Percentiles rank a stretch among this genome's conserved stretches.
These are phyloP conservation scores for Penicillium sp. DNA, from an alignment of 2,329 filamentous ascomycete species.

Conservation along the genomic window DNA sequence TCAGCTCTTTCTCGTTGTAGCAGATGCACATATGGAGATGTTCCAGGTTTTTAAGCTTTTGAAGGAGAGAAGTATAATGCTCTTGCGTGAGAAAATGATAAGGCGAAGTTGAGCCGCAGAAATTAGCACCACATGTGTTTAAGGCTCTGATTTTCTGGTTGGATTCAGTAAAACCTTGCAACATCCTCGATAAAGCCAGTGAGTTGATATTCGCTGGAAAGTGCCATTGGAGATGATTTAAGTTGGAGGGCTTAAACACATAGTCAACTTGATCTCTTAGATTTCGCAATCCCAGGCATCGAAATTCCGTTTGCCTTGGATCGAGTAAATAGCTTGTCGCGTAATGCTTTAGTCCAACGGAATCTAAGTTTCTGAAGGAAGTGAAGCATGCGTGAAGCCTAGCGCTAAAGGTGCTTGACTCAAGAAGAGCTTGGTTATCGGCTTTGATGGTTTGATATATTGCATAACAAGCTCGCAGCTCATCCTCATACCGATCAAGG, in stretches of 20 bases:
- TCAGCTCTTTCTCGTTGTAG: not conserved
- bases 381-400: not conserved
- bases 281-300: not conserved
- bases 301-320: not conserved
- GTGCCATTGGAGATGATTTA: not conserved
- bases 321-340: not conserved
- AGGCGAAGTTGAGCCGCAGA: not conserved
- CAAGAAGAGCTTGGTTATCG: not conserved
- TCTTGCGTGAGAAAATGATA: not conserved
- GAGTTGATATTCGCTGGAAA: not conserved
- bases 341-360: not conserved
- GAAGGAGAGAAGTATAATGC: not conserved
- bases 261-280: not conserved
- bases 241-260: not conserved
- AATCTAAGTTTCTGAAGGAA: not conserved
- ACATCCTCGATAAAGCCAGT: not conserved
- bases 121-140: not conserved
- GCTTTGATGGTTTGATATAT: constrained; percentile 7
- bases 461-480: not conserved
- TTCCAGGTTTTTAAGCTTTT: not conserved
- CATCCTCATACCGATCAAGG: not conserved
- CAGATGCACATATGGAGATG: not conserved
- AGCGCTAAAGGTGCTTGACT: not conserved
- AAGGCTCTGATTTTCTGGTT: not conserved
- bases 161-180: not conserved